Evolutionary conservation across 2,329 filamentous ascomycete species (phyloP).

Genomic region (Paecilomyces formosus): DNA sequence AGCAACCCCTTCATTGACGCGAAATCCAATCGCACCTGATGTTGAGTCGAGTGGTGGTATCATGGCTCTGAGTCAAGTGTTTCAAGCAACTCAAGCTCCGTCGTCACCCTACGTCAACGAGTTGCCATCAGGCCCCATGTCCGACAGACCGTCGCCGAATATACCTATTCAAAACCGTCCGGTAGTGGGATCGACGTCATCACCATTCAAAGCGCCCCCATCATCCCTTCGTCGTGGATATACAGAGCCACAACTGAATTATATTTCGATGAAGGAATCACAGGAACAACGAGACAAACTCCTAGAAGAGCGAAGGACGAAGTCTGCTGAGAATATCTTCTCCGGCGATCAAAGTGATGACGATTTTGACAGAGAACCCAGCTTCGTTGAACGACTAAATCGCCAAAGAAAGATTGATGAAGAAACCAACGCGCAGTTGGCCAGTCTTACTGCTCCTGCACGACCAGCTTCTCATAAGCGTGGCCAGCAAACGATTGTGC

Average conservation of each 20-base stretch:
- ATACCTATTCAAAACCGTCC: conserved; percentile 35
- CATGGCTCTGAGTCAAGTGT: conserved; percentile 42
- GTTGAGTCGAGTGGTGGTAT: conserved; percentile 29
- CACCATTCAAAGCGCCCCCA: conserved; percentile 26
- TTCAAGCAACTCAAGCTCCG: conserved; percentile 40
- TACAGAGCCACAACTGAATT: conserved; percentile 35
- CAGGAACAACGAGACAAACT: conserved; percentile 33
- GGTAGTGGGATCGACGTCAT: conserved; percentile 26
- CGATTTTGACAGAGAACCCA: conserved; percentile 38
- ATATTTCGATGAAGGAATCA: conserved; percentile 41
- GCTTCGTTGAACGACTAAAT: conserved; percentile 25
- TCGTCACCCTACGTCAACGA: conserved; percentile 37
- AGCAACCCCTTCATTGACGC: conserved; percentile 32
- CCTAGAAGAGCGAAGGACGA: conserved; percentile 22
- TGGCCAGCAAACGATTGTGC: conserved; percentile 1
- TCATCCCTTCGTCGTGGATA: conserved; percentile 26
- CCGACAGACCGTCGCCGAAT: conserved; percentile 44
- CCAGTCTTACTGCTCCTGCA: conserved; percentile 25
- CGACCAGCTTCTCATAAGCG: conserved; percentile 10
- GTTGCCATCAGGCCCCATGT: conserved; percentile 29
- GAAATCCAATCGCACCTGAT: conserved; percentile 35
- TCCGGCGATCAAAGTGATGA: conserved; percentile 30
- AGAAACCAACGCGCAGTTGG: conserved; percentile 28
- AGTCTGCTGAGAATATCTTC: conserved; percentile 27
- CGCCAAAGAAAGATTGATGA: conserved; percentile 26